Conservation (phyloP, 306 rosid genomes). For the Prunus davidiana region DNA sequence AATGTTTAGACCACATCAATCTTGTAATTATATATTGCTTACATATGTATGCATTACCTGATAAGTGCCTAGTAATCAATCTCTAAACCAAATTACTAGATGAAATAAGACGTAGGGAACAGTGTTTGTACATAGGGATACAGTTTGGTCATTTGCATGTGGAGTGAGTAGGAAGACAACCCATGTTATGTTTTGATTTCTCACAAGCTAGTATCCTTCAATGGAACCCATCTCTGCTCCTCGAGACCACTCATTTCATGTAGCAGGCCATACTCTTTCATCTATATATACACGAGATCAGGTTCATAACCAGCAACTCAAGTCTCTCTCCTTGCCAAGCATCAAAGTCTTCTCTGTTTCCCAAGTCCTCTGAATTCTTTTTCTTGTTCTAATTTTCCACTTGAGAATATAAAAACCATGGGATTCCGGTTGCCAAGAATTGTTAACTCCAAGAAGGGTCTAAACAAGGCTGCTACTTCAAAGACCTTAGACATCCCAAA, state of each 20-base stretch:
- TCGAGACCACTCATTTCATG: neutral
- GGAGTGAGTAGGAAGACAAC: neutral
- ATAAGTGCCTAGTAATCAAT: too few species aligned
- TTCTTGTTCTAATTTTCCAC: neutral
- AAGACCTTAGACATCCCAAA: constrained; percentile 9
- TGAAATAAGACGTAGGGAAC: neutral
- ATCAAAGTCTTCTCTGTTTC: neutral
- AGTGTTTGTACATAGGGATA: neutral
- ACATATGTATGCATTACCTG: too few species aligned
- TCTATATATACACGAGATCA: neutral
- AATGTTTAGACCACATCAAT: too few species aligned
- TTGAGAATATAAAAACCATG: neutral
- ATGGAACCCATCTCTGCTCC: too few species aligned
- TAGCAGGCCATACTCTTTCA: neutral
- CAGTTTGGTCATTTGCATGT: neutral
- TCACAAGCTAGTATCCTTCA: too few species aligned
- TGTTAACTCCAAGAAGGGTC: neutral
- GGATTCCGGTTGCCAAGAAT: neutral
- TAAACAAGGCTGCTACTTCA: neutral
- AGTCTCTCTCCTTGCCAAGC: neutral
- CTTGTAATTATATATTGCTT: too few species aligned
- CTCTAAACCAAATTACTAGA: neutral
- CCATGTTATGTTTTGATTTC: constrained; percentile 7
- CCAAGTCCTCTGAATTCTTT: neutral
- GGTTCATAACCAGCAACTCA: neutral